Base-by-base conservation (phyloP, 2,329 filamentous ascomycete genomes). In the Aspergillus quadrilineatus region DNA sequence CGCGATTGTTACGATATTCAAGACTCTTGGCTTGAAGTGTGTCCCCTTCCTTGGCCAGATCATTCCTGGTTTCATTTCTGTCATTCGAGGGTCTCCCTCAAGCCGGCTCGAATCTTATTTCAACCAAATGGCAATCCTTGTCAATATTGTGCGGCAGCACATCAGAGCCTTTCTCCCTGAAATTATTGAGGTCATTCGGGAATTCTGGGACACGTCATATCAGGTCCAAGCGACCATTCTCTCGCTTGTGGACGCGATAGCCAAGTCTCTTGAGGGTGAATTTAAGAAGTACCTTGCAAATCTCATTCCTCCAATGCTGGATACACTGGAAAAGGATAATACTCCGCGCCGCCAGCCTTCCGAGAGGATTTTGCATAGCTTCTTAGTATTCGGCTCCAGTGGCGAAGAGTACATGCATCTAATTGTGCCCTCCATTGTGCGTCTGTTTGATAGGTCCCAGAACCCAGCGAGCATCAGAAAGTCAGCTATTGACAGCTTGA, bases 391-490 rank as follows among this genome's bases (percentile, higher is more conserved):
- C 70, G 95, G 95, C 1, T 88, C 92, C 0, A 97, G 92, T 68
- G 90, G 89, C 9, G 94, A 99, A 71, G 94, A 99, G 72, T 99
- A 99, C 73, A 99, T 99, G 94, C 94, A 99, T 71, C 81, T 99
- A 51, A 97, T 99, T 63, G 90, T 99, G 50, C 94, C 94, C 0
- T 91, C 96, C 36, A 92, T 99, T 67, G 92, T 99, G 7, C 87
- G 89, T 44, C 89, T 96, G 48, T 97, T 99, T 68, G 93, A 99
- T 71, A 95, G 91, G 68, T 85, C 89, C 32, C 87, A 89, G 9
- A 90, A 95, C 61, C 91, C 92, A 6, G 79, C 84, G 1, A 88
- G 88, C 57, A 85, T 97, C 47, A 85, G 91, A 52, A 95, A 92
- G 73, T 86, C 87, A 26, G 93, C 93, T 0, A 97, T 99, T 63